These are phyloP conservation scores for Alternaria alternata DNA, from an alignment of 2,329 filamentous ascomycete species.

Conservation along the genomic window DNA sequence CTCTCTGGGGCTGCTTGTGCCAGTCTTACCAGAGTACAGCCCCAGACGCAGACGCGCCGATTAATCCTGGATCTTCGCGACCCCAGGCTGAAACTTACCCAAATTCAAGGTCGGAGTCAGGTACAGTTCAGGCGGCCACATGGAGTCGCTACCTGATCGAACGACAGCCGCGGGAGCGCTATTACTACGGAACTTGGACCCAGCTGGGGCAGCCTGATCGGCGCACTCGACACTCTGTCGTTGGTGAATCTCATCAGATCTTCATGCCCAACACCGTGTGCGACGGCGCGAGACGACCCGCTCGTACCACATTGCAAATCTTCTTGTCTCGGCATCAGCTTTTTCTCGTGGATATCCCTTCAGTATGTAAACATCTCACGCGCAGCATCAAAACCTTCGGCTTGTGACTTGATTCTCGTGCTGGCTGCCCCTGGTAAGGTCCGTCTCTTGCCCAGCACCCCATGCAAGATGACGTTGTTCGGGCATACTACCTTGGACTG, in stretches of 20 bases:
- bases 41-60: conserved; percentile 2
- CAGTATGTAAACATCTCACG: neutral
- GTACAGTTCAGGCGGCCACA: conserved; percentile 16
- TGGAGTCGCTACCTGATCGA: conserved; percentile 21
- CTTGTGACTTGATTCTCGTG: conserved; percentile 7
- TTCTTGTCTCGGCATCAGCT: conserved; percentile 1
- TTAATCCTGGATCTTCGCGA: neutral
- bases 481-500: conserved; percentile 10
- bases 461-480: conserved; percentile 20
- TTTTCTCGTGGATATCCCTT: conserved; percentile 1
- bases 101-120: conserved; percentile 5
- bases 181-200: conserved; percentile 5
- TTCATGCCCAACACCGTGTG: conserved; percentile 20
- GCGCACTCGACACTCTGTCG: conserved; percentile 27
- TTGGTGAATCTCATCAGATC: conserved; percentile 12
- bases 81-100: neutral
- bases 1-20: neutral
- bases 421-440: neutral
- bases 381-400: neutral
- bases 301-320: conserved; percentile 10
- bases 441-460: conserved; percentile 8
- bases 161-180: conserved; percentile 20
- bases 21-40: neutral
- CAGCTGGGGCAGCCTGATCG: conserved; percentile 21
- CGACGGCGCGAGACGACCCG: conserved; percentile 30